These are phyloP conservation scores for Annulohypoxylon stygium DNA, from an alignment of 495 filamentous ascomycete species.

Conservation along the genomic window DNA sequence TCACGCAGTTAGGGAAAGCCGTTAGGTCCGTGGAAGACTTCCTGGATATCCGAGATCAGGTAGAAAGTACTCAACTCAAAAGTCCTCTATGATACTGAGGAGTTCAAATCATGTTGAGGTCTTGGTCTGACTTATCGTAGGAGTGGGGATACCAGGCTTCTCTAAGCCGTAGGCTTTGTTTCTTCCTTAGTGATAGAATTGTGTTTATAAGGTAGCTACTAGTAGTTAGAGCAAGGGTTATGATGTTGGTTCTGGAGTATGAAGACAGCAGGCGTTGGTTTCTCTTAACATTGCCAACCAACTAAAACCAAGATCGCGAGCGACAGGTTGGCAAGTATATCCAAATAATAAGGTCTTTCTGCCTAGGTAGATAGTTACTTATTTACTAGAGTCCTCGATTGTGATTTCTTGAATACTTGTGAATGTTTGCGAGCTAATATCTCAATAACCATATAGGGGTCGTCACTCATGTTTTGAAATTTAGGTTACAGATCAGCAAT, in stretches of 20 bases:
- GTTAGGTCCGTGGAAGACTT: constrained; percentile 11
- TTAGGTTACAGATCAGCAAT: not conserved
- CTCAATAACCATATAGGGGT: not conserved
- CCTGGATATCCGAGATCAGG: not conserved
- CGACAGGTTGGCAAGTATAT: not conserved
- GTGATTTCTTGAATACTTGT: not conserved
- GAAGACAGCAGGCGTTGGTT: not conserved
- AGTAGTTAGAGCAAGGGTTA: not conserved
- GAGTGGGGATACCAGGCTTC: not conserved
- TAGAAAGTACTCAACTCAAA: not conserved
- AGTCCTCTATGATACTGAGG: constrained; percentile 1
- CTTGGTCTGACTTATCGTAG: constrained; percentile 5
- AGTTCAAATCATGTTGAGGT: not conserved
- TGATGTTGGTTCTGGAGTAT: not conserved
- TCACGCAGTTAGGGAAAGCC: constrained; percentile 13
- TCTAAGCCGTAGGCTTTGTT: not conserved
- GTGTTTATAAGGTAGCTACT: not conserved
- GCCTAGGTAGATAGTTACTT: not conserved
- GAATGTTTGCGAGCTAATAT: not conserved
- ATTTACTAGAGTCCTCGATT: not conserved
- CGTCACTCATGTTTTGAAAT: not conserved
- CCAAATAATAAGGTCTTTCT: not conserved
- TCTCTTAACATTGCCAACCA: not conserved
- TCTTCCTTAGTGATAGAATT: not conserved
- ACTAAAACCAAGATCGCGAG: not conserved